These are phyloP conservation scores for Sarocladiaceae sp. DNA, from an alignment of 2,329 filamentous ascomycete species.

Conservation along the genomic window DNA sequence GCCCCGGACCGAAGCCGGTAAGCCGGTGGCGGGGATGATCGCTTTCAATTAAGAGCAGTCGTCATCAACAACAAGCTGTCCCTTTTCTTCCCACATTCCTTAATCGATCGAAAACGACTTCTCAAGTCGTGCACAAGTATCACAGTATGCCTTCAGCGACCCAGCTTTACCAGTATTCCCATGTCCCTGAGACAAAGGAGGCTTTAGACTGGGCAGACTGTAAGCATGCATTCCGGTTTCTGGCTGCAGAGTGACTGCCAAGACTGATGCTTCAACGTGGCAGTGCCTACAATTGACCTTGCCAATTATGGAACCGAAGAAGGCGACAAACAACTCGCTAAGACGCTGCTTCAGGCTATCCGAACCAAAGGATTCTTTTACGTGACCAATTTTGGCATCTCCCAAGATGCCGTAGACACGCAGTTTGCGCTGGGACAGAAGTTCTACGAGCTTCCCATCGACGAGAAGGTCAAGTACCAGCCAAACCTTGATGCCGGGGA, in stretches of 20 bases:
- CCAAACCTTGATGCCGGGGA: constrained; percentile 44
- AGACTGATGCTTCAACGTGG: background rate
- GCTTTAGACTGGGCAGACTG: constrained; percentile 32
- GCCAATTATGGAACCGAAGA: constrained; percentile 26
- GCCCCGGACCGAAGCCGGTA: background rate
- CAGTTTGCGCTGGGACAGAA: constrained; percentile 57
- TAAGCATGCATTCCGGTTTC: constrained; percentile 12
- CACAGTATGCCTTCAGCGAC: constrained; percentile 29
- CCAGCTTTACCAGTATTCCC: constrained; percentile 27
- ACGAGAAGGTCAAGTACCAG: constrained; percentile 55
- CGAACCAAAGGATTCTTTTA: constrained; percentile 49
- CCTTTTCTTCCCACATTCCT: background rate
- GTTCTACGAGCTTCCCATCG: constrained; percentile 47
- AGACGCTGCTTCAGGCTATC: constrained; percentile 27
- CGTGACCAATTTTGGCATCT: constrained; percentile 57
- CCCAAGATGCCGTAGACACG: constrained; percentile 51
- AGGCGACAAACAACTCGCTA: constrained; percentile 24
- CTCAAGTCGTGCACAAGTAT: background rate
- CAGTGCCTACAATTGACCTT: constrained; percentile 29
- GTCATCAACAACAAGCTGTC: background rate
- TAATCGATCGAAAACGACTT: background rate
- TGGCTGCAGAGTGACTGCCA: background rate
- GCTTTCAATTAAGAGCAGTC: background rate
- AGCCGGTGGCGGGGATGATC: background rate
- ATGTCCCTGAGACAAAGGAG: constrained; percentile 32